Conservation (phyloP, 2,329 filamentous ascomycete genomes). For the Aureobasidium sp. region DNA sequence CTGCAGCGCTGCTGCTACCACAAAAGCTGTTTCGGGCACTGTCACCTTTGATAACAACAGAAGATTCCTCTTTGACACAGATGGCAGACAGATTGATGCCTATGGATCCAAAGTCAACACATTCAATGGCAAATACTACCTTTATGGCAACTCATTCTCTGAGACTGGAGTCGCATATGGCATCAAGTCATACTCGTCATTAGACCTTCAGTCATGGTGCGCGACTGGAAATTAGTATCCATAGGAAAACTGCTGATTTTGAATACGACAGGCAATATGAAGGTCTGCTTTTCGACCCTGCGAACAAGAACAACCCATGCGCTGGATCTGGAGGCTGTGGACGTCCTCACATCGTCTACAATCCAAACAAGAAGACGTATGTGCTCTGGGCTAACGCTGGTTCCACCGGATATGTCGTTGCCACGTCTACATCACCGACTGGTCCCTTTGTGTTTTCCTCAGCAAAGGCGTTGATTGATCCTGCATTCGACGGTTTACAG, state of each 20-base stretch:
- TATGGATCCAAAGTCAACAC: constrained; percentile 24
- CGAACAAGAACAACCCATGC: constrained; percentile 13
- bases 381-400: constrained; percentile 26
- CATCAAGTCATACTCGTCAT: constrained; percentile 24
- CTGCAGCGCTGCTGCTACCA: background rate
- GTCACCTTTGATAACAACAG: constrained; percentile 22
- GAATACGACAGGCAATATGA: constrained; percentile 20
- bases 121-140: constrained; percentile 24
- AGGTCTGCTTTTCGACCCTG: constrained; percentile 23
- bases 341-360: constrained; percentile 24
- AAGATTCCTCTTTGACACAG: constrained; percentile 23
- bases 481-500: constrained; percentile 20
- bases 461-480: constrained; percentile 20
- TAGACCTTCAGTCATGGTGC: constrained; percentile 21
- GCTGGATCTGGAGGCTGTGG: constrained; percentile 20
- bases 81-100: constrained; percentile 25
- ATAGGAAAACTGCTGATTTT: background rate
- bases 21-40: background rate
- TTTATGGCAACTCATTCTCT: constrained; percentile 25
- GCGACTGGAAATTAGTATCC: too few species aligned
- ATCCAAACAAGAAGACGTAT: constrained; percentile 19
- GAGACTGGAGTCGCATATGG: constrained; percentile 21
- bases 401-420: constrained; percentile 21
- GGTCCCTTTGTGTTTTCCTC: constrained; percentile 22
- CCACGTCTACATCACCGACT: constrained; percentile 20